These are phyloP conservation scores for Aphanocladium album DNA, from an alignment of 2,329 filamentous ascomycete genomes.

Conservation along the genomic window DNA sequence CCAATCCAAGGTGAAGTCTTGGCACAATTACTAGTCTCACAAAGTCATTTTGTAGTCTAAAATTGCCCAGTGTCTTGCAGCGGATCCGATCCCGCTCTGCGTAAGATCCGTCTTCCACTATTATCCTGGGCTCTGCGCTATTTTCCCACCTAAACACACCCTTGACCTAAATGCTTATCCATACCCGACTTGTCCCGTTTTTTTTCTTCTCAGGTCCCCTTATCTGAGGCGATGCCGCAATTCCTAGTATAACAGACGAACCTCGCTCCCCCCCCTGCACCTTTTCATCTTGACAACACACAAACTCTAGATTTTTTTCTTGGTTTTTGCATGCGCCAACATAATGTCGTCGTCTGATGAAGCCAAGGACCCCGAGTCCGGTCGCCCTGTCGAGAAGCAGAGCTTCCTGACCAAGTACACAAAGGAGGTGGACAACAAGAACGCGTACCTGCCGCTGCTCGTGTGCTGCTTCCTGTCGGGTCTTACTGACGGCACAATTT, in stretches of 20 bases:
- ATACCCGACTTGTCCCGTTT: slow-evolving; percentile 7
- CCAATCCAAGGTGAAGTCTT: background rate
- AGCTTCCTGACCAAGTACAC: slow-evolving; percentile 5
- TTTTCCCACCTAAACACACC: slow-evolving; percentile 7
- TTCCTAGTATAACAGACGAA: slow-evolving; percentile 7
- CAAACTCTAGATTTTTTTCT: too few relatives aligned
- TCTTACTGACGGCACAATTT: slow-evolving; percentile 35
- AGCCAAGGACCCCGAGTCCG: slow-evolving; percentile 17
- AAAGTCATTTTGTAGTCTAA: background rate
- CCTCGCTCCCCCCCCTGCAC: background rate
- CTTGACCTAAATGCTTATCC: slow-evolving; percentile 9
- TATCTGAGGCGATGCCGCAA: background rate
- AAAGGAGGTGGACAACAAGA: slow-evolving; percentile 16
- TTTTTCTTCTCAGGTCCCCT: background rate
- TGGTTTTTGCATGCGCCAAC: background rate
- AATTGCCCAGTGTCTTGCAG: slow-evolving; percentile 4
- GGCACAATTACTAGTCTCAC: background rate
- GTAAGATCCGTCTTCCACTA: slow-evolving; percentile 13
- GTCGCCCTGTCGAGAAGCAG: slow-evolving; percentile 12
- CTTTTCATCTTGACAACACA: background rate
- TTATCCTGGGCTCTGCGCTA: slow-evolving; percentile 8
- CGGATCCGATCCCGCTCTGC: slow-evolving; percentile 10
- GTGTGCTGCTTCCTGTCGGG: slow-evolving; percentile 34
- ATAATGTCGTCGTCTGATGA: slow-evolving; percentile 11
- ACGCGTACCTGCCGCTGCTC: slow-evolving; percentile 34